These are phyloP conservation scores for Bipolaris victoriae DNA, from an alignment of 2,329 filamentous ascomycete species.

Conservation along the genomic window DNA sequence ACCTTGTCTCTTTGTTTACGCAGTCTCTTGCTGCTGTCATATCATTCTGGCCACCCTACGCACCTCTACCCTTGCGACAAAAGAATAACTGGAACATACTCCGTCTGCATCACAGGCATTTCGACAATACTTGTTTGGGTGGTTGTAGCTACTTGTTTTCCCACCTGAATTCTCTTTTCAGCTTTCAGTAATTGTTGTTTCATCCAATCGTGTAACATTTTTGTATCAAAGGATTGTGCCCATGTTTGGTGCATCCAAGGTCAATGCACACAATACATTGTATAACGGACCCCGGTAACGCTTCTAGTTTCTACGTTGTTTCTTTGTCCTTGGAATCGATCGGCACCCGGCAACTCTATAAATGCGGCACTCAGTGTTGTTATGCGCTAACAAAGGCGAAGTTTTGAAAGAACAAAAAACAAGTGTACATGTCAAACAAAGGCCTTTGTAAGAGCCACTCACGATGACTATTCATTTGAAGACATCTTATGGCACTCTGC, in stretches of 20 bases:
- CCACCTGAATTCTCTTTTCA: background rate
- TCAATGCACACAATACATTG: too few relatives aligned
- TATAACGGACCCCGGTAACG: too few relatives aligned
- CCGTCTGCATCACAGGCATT: too few relatives aligned
- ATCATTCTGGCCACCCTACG: background rate
- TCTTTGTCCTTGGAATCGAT: constrained; percentile 1
- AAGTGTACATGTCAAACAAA: background rate
- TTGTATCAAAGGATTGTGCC: too few relatives aligned
- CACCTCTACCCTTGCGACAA: background rate
- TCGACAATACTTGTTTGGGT: background rate
- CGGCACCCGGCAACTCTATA: background rate
- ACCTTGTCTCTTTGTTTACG: background rate
- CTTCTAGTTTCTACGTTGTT: background rate
- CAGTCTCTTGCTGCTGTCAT: background rate
- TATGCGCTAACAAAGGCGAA: background rate
- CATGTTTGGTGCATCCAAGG: too few relatives aligned
- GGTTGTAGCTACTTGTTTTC: too few relatives aligned
- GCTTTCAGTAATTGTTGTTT: background rate
- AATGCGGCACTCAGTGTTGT: constrained; percentile 5
- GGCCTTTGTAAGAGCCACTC: background rate
- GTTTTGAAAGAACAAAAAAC: background rate
- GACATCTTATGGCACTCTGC: background rate
- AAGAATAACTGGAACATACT: too few relatives aligned
- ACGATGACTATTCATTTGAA: background rate
- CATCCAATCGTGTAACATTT: background rate